These are phyloP conservation scores for Fomitopsis pinicola DNA, from an alignment of 1,284 basidiomycete genomes.

Conservation along the genomic window DNA sequence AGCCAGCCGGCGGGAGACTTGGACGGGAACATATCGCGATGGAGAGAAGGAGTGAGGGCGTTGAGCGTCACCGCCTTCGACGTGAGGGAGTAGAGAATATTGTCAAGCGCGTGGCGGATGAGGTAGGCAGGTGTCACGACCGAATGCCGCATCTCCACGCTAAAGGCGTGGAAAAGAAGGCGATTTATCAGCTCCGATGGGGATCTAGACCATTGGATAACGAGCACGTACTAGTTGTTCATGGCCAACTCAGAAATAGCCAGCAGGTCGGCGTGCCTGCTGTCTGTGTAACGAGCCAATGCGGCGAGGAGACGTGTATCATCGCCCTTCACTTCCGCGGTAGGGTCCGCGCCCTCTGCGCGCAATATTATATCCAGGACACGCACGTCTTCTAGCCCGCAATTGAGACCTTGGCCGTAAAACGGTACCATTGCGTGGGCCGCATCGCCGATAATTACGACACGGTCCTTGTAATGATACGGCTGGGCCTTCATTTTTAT, in stretches of 20 bases:
- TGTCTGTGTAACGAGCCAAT: conserved; percentile 74
- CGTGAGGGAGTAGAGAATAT: conserved; percentile 61
- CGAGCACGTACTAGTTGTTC: conserved; percentile 82
- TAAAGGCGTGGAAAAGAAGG: conserved; percentile 27
- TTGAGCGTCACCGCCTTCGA: conserved; percentile 38
- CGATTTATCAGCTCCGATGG: conserved; percentile 1
- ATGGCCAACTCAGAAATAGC: conserved; percentile 92
- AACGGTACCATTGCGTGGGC: conserved; percentile 98
- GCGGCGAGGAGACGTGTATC: conserved; percentile 63
- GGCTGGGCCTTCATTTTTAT: conserved; percentile 60
- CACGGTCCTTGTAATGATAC: conserved; percentile 88
- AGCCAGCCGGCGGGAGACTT: conserved; percentile 74
- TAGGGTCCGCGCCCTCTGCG: conserved; percentile 55
- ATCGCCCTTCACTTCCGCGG: conserved; percentile 27
- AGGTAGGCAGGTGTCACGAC: conserved; percentile 84
- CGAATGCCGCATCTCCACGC: conserved; percentile 91
- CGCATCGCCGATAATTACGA: conserved; percentile 88
- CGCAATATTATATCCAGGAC: conserved; percentile 78
- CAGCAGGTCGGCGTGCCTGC: conserved; percentile 81
- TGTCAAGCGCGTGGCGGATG: conserved; percentile 81
- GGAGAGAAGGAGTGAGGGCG: conserved; percentile 22
- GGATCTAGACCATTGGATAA: background rate
- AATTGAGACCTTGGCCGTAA: conserved; percentile 97
- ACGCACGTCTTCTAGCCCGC: conserved; percentile 95
- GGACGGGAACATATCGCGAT: conserved; percentile 48